Percentiles rank a stretch among this genome's conserved stretches.
Conservation (phyloP, 176 grass and related monocot genomes). For the Triticum urartu region DNA sequence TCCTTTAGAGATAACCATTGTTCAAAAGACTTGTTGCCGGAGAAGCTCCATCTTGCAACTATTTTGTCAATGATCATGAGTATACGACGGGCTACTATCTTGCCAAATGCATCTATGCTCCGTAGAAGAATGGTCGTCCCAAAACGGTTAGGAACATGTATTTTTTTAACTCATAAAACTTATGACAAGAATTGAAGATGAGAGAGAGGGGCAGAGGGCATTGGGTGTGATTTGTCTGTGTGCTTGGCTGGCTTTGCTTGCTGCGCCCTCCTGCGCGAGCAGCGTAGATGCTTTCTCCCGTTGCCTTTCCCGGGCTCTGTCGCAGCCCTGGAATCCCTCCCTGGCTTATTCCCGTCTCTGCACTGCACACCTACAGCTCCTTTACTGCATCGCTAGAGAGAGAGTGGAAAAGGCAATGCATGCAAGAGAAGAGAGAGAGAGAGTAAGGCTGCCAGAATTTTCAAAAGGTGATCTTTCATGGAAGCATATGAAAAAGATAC, state of each 20-base stretch:
- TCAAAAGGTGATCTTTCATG: not conserved
- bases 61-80: too few relatives aligned
- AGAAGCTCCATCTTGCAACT: too few relatives aligned
- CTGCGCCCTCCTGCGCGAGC: not conserved
- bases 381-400: not conserved
- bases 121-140: too few relatives aligned
- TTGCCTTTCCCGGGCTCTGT: not conserved
- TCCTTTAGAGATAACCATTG: too few relatives aligned
- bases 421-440: not conserved
- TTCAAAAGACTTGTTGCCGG: too few relatives aligned
- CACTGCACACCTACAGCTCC: not conserved
- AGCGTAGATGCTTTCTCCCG: not conserved
- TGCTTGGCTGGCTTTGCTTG: not conserved
- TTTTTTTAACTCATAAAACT: too few relatives aligned
- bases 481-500: not conserved
- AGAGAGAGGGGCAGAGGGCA: not conserved
- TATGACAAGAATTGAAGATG: not conserved
- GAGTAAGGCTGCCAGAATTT: constrained; percentile 12
- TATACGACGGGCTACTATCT: too few relatives aligned
- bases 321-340: not conserved
- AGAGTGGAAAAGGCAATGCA: not conserved
- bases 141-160: too few relatives aligned
- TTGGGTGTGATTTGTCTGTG: not conserved
- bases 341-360: constrained; percentile 13
- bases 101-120: too few relatives aligned